A percentile compares a stretch with the other conserved stretches of the same genome.
Conservation (phyloP, 2,329 filamentous ascomycete species). For the Fusarium camptoceras region DNA sequence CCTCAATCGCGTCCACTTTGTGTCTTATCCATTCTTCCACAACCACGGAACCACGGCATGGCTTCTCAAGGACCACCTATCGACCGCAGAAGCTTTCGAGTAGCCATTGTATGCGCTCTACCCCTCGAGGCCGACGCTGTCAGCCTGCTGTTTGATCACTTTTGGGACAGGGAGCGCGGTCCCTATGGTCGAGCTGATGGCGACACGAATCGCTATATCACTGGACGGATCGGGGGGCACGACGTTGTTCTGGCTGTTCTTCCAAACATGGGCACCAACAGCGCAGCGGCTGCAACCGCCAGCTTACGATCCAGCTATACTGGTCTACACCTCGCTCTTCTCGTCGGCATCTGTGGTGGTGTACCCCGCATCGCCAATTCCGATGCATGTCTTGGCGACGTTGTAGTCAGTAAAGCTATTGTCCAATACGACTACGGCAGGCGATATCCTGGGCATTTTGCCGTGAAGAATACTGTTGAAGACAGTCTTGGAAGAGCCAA, state of each 20-base stretch:
- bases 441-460: neutral
- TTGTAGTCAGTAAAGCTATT: conserved; percentile 1
- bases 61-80: no score
- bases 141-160: neutral
- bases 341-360: neutral
- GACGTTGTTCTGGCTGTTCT: neutral
- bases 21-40: no score
- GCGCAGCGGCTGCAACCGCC: neutral
- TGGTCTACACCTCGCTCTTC: neutral
- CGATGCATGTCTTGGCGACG: neutral
- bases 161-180: neutral
- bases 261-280: neutral
- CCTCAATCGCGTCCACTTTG: no score
- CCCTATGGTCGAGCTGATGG: neutral
- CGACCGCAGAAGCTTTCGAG: neutral
- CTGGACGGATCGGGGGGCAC: neutral
- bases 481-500: neutral
- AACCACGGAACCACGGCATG: no score
- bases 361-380: neutral
- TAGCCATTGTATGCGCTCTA: neutral
- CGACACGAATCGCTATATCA: neutral
- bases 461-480: neutral
- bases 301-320: neutral
- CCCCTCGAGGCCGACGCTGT: neutral
- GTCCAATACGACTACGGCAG: conserved; percentile 11